phyloP scores from a whole-genome alignment of 2,329 filamentous ascomycete genomes.

The Colletotrichum paranaense region DNA sequence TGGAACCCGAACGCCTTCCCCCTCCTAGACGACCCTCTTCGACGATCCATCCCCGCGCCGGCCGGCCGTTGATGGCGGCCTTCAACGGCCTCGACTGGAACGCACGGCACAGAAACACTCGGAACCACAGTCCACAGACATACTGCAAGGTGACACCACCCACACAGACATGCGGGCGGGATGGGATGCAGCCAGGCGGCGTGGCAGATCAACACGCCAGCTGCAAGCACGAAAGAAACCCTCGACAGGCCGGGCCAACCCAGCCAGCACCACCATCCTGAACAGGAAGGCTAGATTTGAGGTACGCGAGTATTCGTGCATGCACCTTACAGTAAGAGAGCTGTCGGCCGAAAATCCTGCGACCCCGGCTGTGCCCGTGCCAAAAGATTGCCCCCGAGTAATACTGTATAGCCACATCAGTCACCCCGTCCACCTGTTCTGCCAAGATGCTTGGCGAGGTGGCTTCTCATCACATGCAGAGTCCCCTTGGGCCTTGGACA shows the following conservation, averaged over 20 bases:
- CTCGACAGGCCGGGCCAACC: neutral
- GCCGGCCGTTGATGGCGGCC: neutral
- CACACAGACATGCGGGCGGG: neutral
- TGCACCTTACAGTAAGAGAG: neutral
- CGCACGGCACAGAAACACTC: neutral
- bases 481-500: neutral
- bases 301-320: too few relatives aligned
- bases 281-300: neutral
- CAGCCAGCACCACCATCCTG: neutral
- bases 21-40: neutral
- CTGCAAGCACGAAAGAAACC: neutral
- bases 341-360: slow-evolving; percentile 24
- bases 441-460: slow-evolving; percentile 21
- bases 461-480: neutral
- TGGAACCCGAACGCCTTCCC: neutral
- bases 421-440: neutral
- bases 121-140: neutral
- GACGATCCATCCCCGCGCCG: neutral
- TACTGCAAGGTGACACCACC: neutral
- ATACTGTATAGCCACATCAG: neutral
- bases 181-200: neutral
- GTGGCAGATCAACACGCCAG: slow-evolving; percentile 1
- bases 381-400: neutral
- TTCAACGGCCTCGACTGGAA: slow-evolving; percentile 9
- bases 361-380: slow-evolving; percentile 7